Conservation (phyloP, 2,329 filamentous ascomycete species). For the Tothia fuscella region DNA sequence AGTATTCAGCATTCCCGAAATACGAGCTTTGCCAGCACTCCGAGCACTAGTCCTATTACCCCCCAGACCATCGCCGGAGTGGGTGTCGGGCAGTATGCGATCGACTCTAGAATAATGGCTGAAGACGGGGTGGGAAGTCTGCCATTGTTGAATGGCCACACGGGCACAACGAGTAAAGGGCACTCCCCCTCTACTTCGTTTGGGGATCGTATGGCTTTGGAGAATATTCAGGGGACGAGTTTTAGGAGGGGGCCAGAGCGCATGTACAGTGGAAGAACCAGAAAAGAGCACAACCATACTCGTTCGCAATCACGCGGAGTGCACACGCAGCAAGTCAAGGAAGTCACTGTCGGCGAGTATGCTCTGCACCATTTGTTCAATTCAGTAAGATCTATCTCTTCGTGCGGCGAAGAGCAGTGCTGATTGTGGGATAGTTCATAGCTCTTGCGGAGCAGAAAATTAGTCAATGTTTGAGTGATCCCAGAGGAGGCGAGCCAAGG, state of each 20-base stretch:
- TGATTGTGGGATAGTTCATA: no score
- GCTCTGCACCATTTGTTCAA: slow-evolving; percentile 94
- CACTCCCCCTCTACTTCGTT: slow-evolving; percentile 8
- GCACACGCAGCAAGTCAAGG: slow-evolving; percentile 58
- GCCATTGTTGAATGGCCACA: slow-evolving; percentile 3
- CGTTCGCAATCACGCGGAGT: slow-evolving; percentile 53
- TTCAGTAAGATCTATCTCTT: no score
- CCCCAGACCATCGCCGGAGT: slow-evolving; percentile 63
- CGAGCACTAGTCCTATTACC: slow-evolving; percentile 69
- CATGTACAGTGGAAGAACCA: slow-evolving; percentile 26
- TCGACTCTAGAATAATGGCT: slow-evolving; percentile 30
- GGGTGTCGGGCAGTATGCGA: slow-evolving; percentile 18
- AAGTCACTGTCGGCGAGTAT: slow-evolving; percentile 86
- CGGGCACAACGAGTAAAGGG: slow-evolving; percentile 1
- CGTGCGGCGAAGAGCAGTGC: no score
- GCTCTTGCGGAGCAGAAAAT: slow-evolving; percentile 95
- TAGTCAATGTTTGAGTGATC: slow-evolving; percentile 69
- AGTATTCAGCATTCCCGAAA: slow-evolving; percentile 75
- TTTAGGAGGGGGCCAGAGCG: slow-evolving; percentile 30
- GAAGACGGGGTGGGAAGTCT: slow-evolving; percentile 17
- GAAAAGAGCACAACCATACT: slow-evolving; percentile 36
- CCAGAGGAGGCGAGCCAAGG: slow-evolving; percentile 68
- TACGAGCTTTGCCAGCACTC: slow-evolving; percentile 70
- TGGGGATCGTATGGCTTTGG: slow-evolving; percentile 1
- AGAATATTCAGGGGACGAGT: background rate